Conservation (phyloP, 768 basidiomycete genomes). For the Hebeloma cylindrosporum region DNA sequence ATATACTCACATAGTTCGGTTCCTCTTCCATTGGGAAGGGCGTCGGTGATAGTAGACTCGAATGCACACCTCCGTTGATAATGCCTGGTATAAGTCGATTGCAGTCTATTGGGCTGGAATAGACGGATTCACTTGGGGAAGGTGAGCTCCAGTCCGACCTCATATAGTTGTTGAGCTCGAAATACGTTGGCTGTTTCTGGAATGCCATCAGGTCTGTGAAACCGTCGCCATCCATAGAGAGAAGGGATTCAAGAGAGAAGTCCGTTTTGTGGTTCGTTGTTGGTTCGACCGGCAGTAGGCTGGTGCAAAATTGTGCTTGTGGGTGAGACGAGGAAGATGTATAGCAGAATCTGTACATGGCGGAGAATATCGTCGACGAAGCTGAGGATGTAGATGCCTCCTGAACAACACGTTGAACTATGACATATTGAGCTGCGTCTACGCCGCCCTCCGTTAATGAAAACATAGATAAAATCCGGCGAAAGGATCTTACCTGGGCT, state of each 20-base stretch:
- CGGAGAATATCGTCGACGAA: slow-evolving; percentile 47
- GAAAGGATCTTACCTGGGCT: slow-evolving; percentile 46
- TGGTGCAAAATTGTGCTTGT: slow-evolving; percentile 2
- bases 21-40: slow-evolving; percentile 16
- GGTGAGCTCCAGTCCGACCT: slow-evolving; percentile 20
- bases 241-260: slow-evolving; percentile 20
- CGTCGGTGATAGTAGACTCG: slow-evolving; percentile 13
- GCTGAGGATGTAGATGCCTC: slow-evolving; percentile 29
- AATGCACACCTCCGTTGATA: slow-evolving; percentile 17
- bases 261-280: slow-evolving; percentile 13
- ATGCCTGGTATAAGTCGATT: slow-evolving; percentile 15
- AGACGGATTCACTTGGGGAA: slow-evolving; percentile 20
- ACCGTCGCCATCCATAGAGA: slow-evolving; percentile 20
- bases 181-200: slow-evolving; percentile 10
- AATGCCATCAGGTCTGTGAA: slow-evolving; percentile 17
- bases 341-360: slow-evolving; percentile 58
- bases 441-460: slow-evolving; percentile 10
- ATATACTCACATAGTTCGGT: slow-evolving; percentile 23
- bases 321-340: slow-evolving; percentile 16
- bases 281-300: slow-evolving; percentile 11
- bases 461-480: neutral
- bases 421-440: slow-evolving; percentile 70
- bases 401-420: slow-evolving; percentile 61
- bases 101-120: slow-evolving; percentile 22
- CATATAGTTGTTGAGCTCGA: slow-evolving; percentile 16